These are phyloP conservation scores for Toxoplasma gondii DNA, from an alignment of 169 alveolate species.

Conservation along the genomic window DNA sequence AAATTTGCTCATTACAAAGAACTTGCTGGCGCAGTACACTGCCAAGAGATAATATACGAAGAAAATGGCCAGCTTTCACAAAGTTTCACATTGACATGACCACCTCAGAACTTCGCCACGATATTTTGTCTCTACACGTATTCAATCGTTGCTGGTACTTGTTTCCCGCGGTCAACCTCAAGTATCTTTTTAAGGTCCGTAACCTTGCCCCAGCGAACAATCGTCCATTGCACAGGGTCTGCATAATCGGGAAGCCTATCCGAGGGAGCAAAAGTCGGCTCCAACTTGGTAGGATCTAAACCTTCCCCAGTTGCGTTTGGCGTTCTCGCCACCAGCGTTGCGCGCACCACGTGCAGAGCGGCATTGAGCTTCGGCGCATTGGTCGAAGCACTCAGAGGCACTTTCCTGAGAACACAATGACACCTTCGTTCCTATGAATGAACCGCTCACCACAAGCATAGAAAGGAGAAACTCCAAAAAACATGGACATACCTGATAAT, in stretches of 20 bases:
- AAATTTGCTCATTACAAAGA: no score
- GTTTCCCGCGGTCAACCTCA: background rate
- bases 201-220: slow-evolving; percentile 40
- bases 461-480: background rate
- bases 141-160: background rate
- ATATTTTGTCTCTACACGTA: background rate
- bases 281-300: background rate
- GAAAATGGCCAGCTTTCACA: no score
- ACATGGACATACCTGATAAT: slow-evolving; percentile 4
- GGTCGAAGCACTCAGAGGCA: slow-evolving; percentile 30
- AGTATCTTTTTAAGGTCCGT: background rate
- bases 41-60: no score
- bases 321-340: background rate
- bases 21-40: no score
- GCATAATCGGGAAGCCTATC: background rate
- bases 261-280: background rate
- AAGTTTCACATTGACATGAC: no score
- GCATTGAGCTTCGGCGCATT: slow-evolving; percentile 58
- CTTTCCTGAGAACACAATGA: background rate
- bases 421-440: background rate
- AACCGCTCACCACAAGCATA: background rate
- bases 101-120: background rate
- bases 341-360: slow-evolving; percentile 32
- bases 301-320: background rate
- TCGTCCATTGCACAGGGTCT: slow-evolving; percentile 22